phyloP scores from a whole-genome alignment of 805 yeast species.

The Zygoascus tannicola region DNA sequence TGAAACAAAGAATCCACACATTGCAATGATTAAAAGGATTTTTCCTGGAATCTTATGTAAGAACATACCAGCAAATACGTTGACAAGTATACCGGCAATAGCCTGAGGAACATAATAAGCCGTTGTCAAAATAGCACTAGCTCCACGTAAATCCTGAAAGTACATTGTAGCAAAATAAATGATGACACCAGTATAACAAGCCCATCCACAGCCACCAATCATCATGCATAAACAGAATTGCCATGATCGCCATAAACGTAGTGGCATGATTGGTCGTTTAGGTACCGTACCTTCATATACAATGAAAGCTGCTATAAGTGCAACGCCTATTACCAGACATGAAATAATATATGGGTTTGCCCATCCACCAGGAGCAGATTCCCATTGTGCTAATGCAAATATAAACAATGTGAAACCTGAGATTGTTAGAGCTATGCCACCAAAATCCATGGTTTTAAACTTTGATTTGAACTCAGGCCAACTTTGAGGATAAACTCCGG shows the following conservation, averaged over 20 bases:
- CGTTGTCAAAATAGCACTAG: slow-evolving; percentile 35
- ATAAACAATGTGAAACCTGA: slow-evolving; percentile 35
- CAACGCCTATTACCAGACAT: slow-evolving; percentile 33
- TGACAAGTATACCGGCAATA: slow-evolving; percentile 34
- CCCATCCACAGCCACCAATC: slow-evolving; percentile 33
- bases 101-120: slow-evolving; percentile 38
- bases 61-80: slow-evolving; percentile 37
- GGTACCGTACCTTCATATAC: slow-evolving; percentile 35
- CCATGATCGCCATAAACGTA: slow-evolving; percentile 32
- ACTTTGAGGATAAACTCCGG: slow-evolving; percentile 22
- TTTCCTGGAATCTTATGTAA: slow-evolving; percentile 38
- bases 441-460: slow-evolving; percentile 30
- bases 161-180: slow-evolving; percentile 35
- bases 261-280: slow-evolving; percentile 39
- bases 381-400: slow-evolving; percentile 38
- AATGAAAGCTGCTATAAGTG: slow-evolving; percentile 28
- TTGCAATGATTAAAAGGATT: slow-evolving; percentile 30
- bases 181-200: slow-evolving; percentile 34
- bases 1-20: slow-evolving; percentile 30
- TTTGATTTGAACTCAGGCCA: slow-evolving; percentile 24
- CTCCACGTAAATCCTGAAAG: slow-evolving; percentile 34
- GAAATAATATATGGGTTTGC: slow-evolving; percentile 39
- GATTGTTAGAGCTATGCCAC: slow-evolving; percentile 37
- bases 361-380: slow-evolving; percentile 36
- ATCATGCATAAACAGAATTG: slow-evolving; percentile 35